Base-by-base conservation (phyloP, 768 basidiomycete species). In the Russula dissimulans region DNA sequence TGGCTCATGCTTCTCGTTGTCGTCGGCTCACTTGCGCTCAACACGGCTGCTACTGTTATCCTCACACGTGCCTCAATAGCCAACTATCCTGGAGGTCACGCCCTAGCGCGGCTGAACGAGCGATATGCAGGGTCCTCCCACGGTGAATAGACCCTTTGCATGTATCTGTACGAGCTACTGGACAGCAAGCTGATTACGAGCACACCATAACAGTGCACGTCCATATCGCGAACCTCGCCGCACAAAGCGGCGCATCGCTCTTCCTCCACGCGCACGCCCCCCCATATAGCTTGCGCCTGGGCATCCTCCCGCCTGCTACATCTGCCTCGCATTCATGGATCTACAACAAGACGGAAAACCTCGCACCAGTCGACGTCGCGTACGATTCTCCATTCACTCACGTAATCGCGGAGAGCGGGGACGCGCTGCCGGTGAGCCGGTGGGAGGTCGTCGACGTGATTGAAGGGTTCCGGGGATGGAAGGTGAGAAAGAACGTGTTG, bases 11-110 rank as follows among this genome's bases (percentile, higher is more conserved):
- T 78, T 67, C 69, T 86, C 1, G 65, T 69, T 15, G 72, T 84
- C 1, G 64, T 76, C n/a, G 76, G 75, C 17, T 63, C 81, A n/a
- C 56, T 95, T 11, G 59, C 69, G 0, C 64, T 73, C 56, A 94
- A 95, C 67, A 51, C 81, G 4, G 41, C 74, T 3, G 68, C 77
- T 9, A 89, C 88, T 0, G 52, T 70, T 7, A 61, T 89, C 34
- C 75, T 82, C 10, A 81, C 82, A 0, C 68, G 67, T 51, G 77
- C 87, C 0, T 92, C 91, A 1, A 75, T 78, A 34, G 68, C 69
- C 51, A 99, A 98, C 71, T 98, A 99, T 68, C 93, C 97, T 1
- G 97, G 97, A 2, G 94, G 93, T 0, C 70, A 78, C 11, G 89
- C 94, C 0, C 73, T 97, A 53, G 66, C 71, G 0, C 62, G 71